Conservation (phyloP, 257 asterid genomes). For the Capsicum baccatum region DNA sequence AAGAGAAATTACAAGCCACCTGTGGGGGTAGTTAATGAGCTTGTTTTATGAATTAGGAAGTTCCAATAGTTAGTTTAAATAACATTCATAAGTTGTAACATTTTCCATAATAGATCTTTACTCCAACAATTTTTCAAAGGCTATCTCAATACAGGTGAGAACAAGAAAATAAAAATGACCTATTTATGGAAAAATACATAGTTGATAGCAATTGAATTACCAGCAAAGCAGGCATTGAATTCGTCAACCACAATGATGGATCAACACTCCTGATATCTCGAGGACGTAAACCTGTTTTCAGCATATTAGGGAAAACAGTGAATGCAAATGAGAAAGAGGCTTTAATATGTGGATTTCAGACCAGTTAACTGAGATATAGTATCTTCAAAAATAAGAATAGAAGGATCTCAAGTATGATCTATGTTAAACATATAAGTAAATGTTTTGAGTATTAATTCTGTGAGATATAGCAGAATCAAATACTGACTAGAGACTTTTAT, state of each 20-base stretch:
- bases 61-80: neutral
- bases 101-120: neutral
- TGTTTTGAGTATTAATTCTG: neutral
- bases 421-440: constrained; percentile 6
- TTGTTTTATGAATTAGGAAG: neutral
- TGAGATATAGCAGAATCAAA: neutral
- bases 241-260: constrained; percentile 97
- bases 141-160: neutral
- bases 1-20: constrained; percentile 8
- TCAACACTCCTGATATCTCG: constrained; percentile 97
- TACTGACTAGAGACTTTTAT: neutral
- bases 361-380: neutral
- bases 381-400: neutral
- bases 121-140: neutral
- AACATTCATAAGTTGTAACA: neutral
- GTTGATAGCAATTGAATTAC: constrained; percentile 43
- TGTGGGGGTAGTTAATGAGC: neutral
- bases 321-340: neutral
- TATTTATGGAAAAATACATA: neutral
- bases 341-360: neutral
- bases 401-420: neutral
- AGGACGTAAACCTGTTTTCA: constrained; percentile 81
- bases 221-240: constrained; percentile 94
- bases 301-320: constrained; percentile 22
- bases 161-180: neutral